These are phyloP conservation scores for Plasmodium cynomolgi DNA, from an alignment of 169 alveolate species.

Conservation along the genomic window DNA sequence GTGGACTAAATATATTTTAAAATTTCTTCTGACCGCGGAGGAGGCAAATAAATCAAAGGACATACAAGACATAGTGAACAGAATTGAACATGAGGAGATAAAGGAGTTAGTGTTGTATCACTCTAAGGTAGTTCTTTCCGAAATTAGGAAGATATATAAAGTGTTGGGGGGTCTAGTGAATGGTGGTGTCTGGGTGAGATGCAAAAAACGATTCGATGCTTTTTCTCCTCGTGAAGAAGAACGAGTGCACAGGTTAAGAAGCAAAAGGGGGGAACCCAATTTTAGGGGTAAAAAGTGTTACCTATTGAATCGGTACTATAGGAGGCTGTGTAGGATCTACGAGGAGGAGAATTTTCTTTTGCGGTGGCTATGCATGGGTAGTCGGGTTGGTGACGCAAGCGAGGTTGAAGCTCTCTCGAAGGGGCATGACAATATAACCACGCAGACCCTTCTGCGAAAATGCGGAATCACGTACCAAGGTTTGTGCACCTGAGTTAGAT, in stretches of 20 bases:
- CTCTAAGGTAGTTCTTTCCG: not conserved
- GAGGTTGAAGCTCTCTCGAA: not conserved
- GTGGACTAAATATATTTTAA: not conserved
- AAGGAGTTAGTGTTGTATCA: constrained; percentile 3
- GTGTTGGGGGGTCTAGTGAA: not conserved
- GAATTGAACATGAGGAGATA: constrained; percentile 42
- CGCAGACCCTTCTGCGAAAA: not conserved
- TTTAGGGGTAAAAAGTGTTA: constrained; percentile 3
- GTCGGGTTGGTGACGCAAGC: not conserved
- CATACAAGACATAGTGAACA: constrained; percentile 7
- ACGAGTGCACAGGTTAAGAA: not conserved
- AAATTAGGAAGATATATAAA: constrained; percentile 10
- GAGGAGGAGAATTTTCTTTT: constrained; percentile 30
- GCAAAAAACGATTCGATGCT: not conserved
- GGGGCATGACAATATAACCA: not conserved
- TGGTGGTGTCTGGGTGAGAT: not conserved
- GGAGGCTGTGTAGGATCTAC: constrained; percentile 27
- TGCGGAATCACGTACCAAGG: not conserved
- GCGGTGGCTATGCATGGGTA: not conserved
- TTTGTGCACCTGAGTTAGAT: not conserved
- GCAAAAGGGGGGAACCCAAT: not conserved
- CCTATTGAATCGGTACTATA: constrained; percentile 33
- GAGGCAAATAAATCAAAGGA: constrained; percentile 13
- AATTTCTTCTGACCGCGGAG: constrained; percentile 2
- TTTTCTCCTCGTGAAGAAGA: not conserved